These are phyloP conservation scores for Apiospora pterosperma DNA, from an alignment of 2,329 filamentous ascomycete genomes.

Conservation along the genomic window DNA sequence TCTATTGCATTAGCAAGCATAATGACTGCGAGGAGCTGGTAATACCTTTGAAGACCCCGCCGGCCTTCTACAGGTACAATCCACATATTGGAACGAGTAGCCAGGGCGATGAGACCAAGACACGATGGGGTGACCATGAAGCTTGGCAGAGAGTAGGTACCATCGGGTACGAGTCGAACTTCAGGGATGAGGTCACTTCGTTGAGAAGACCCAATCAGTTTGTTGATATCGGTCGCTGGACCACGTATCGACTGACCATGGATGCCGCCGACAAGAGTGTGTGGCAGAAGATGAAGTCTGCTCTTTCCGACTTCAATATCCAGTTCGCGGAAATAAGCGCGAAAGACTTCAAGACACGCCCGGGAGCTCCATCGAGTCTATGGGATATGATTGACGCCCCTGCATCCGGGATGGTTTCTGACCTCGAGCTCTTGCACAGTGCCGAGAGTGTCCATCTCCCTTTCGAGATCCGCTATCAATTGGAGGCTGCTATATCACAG, in stretches of 20 bases:
- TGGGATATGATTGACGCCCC: slow-evolving; percentile 38
- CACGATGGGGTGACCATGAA: slow-evolving; percentile 37
- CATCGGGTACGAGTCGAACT: slow-evolving; percentile 34
- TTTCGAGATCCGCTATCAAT: slow-evolving; percentile 79
- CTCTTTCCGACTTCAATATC: slow-evolving; percentile 73
- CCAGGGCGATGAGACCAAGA: neutral
- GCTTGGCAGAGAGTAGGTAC: slow-evolving; percentile 48
- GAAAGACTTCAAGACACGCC: slow-evolving; percentile 37
- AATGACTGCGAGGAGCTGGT: slow-evolving; percentile 36
- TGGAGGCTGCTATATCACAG: slow-evolving; percentile 89
- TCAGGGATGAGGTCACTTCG: slow-evolving; percentile 33
- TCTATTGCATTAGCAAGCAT: slow-evolving; percentile 35
- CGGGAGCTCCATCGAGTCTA: slow-evolving; percentile 30
- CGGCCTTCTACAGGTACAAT: slow-evolving; percentile 41
- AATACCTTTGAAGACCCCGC: slow-evolving; percentile 46
- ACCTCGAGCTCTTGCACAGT: slow-evolving; percentile 27
- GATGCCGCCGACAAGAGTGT: slow-evolving; percentile 20
- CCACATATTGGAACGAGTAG: slow-evolving; percentile 16
- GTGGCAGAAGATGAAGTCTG: slow-evolving; percentile 43
- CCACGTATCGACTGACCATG: slow-evolving; percentile 48
- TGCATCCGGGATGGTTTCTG: slow-evolving; percentile 9
- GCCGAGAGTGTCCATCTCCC: slow-evolving; percentile 45
- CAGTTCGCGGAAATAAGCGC: slow-evolving; percentile 35
- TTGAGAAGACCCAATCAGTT: slow-evolving; percentile 35
- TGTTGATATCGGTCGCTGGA: slow-evolving; percentile 56